phyloP scores from a whole-genome alignment of 2,329 filamentous ascomycete genomes.

The Xylogone sp. region DNA sequence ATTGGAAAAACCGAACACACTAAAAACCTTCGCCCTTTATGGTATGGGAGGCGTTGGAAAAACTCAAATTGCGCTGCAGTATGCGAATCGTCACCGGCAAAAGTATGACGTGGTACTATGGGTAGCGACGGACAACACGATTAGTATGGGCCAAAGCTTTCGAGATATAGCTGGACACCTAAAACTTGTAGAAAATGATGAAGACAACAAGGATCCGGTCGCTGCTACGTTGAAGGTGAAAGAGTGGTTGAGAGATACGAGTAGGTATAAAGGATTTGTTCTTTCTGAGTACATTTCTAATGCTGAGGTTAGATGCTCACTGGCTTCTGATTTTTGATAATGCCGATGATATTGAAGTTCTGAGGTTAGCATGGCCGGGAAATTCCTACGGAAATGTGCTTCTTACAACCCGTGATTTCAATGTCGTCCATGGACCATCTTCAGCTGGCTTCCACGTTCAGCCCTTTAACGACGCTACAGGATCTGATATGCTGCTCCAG shows the following conservation, averaged over 20 bases:
- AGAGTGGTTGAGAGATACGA: conserved; percentile 18
- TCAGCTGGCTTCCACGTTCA: conserved; percentile 11
- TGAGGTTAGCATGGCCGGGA: conserved; percentile 23
- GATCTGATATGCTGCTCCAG: conserved; percentile 2
- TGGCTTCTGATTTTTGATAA: conserved; percentile 28
- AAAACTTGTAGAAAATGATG: conserved; percentile 16
- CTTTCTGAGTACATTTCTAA: no score
- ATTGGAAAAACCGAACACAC: conserved; percentile 4
- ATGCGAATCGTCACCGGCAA: conserved; percentile 17
- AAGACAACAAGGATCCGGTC: conserved; percentile 11
- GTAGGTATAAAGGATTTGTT: no score
- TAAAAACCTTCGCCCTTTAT: conserved; percentile 10
- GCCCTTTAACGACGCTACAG: conserved; percentile 13
- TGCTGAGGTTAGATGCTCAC: no score
- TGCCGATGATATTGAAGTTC: conserved; percentile 21
- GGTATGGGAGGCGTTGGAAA: conserved; percentile 25
- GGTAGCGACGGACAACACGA: conserved; percentile 15
- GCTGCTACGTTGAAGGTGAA: conserved; percentile 15
- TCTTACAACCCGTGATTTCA: conserved; percentile 20
- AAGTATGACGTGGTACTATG: conserved; percentile 23
- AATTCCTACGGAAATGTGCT: conserved; percentile 20
- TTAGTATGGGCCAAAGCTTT: conserved; percentile 15
- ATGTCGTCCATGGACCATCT: conserved; percentile 11
- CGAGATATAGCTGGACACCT: conserved; percentile 12
- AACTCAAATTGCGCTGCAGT: conserved; percentile 27